Evolutionary conservation across 1,139 yeast species (phyloP).

Genomic region (Nadsonia starkeyi-henricii): DNA sequence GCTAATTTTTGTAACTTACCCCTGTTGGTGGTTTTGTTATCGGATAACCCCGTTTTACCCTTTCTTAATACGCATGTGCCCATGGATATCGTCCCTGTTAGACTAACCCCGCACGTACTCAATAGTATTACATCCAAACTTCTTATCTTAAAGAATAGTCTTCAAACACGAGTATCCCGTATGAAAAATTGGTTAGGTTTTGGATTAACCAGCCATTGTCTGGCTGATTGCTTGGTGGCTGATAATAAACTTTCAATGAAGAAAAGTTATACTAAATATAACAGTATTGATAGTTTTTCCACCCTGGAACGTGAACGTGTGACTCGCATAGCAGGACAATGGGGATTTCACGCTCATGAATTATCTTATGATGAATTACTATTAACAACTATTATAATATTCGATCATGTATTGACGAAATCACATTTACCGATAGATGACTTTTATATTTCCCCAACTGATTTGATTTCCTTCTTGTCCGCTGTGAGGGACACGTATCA

Average conservation of each 20-base stretch:
- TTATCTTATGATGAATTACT: constrained; percentile 54
- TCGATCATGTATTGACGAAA: constrained; percentile 34
- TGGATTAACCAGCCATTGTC: not conserved
- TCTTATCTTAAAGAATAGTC: not conserved
- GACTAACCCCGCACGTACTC: not conserved
- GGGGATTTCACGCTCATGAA: constrained; percentile 56
- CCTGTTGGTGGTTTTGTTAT: not conserved
- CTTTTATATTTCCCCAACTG: constrained; percentile 28
- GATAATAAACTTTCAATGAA: not conserved
- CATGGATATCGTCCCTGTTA: not conserved
- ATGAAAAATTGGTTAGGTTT: not conserved
- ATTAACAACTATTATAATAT: constrained; percentile 44
- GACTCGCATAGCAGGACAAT: constrained; percentile 1
- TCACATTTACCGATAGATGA: constrained; percentile 18
- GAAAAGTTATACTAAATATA: not conserved
- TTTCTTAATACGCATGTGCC: not conserved
- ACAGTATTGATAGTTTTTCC: not conserved
- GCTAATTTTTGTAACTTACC: not conserved
- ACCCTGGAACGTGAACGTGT: not conserved
- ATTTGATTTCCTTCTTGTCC: constrained; percentile 43
- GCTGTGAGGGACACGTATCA: constrained; percentile 65
- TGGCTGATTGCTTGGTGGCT: not conserved
- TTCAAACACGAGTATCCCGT: not conserved
- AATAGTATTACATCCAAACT: not conserved
- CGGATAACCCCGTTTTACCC: not conserved